Percentiles rank a stretch among this genome's conserved stretches.
phyloP scores from a whole-genome alignment of 2,329 filamentous ascomycete species.

The Macroventuria anomochaeta region DNA sequence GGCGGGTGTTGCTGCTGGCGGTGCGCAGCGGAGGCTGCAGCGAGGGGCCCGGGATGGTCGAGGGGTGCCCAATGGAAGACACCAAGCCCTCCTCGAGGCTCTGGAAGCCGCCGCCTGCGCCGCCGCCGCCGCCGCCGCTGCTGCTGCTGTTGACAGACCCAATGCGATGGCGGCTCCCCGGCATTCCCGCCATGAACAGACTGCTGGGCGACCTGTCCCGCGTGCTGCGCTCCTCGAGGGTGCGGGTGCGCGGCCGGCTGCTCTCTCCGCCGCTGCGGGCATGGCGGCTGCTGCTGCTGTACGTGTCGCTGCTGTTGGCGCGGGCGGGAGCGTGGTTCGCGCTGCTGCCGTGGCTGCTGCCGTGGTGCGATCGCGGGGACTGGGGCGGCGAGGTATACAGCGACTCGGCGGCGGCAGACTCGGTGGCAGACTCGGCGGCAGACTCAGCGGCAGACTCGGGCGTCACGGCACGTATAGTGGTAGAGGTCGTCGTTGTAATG shows the following conservation, averaged over 20 bases:
- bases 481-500: slow-evolving; percentile 21
- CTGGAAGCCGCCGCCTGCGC: slow-evolving; percentile 61
- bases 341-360: slow-evolving; percentile 27
- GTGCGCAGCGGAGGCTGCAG: slow-evolving; percentile 8
- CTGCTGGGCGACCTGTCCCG: slow-evolving; percentile 52
- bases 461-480: slow-evolving; percentile 68
- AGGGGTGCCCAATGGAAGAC: slow-evolving; percentile 52
- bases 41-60: slow-evolving; percentile 39
- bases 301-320: slow-evolving; percentile 42
- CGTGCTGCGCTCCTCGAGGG: slow-evolving; percentile 54
- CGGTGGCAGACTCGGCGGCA: too few species aligned
- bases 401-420: slow-evolving; percentile 18
- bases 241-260: slow-evolving; percentile 57
- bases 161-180: slow-evolving; percentile 67
- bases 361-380: slow-evolving; percentile 36
- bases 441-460: slow-evolving; percentile 58
- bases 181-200: slow-evolving; percentile 38
- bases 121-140: slow-evolving; percentile 59
- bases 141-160: slow-evolving; percentile 73
- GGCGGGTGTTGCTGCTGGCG: slow-evolving; percentile 23
- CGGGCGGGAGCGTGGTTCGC: slow-evolving; percentile 36
- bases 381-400: slow-evolving; percentile 36
- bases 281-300: slow-evolving; percentile 27
- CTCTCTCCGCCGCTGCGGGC: slow-evolving; percentile 61
- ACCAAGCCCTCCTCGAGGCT: slow-evolving; percentile 50